Conservation (phyloP, 352 stramenopile species). For the Globisporangium paroecandrum region DNA sequence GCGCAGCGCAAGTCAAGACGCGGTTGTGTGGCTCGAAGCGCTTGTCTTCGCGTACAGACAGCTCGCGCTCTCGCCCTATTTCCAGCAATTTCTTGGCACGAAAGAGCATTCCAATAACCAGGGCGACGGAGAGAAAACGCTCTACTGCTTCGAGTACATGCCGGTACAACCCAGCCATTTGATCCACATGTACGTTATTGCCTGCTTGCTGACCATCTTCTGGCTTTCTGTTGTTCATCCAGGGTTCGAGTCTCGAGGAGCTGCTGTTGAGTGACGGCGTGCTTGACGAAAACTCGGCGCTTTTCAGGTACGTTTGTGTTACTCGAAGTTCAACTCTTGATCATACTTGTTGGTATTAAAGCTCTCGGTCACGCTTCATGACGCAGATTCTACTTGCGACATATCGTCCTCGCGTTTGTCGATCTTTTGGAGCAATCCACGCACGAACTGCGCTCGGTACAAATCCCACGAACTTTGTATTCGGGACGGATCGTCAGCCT, state of each 20-base stretch:
- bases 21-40: not conserved
- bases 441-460: conserved; percentile 17
- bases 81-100: conserved; percentile 7
- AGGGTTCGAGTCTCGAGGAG: conserved; percentile 5
- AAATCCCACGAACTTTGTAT: not conserved
- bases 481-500: not conserved
- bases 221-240: not conserved
- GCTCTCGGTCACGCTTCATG: not conserved
- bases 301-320: conserved; percentile 4
- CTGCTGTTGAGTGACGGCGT: conserved; percentile 1
- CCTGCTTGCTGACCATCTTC: not conserved
- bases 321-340: not conserved
- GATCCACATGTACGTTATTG: not conserved
- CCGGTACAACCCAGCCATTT: not conserved
- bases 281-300: conserved; percentile 3
- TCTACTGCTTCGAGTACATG: conserved; percentile 12
- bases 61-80: conserved; percentile 6
- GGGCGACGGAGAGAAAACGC: not conserved
- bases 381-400: conserved; percentile 8
- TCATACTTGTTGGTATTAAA: not conserved
- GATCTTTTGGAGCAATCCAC: conserved; percentile 33
- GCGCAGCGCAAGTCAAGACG: not conserved
- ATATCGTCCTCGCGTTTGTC: conserved; percentile 25
- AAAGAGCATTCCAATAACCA: not conserved
- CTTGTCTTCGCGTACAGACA: not conserved